Evolutionary conservation across 495 filamentous ascomycete species (phyloP).

Genomic region (Chaetomium cochliodes): DNA sequence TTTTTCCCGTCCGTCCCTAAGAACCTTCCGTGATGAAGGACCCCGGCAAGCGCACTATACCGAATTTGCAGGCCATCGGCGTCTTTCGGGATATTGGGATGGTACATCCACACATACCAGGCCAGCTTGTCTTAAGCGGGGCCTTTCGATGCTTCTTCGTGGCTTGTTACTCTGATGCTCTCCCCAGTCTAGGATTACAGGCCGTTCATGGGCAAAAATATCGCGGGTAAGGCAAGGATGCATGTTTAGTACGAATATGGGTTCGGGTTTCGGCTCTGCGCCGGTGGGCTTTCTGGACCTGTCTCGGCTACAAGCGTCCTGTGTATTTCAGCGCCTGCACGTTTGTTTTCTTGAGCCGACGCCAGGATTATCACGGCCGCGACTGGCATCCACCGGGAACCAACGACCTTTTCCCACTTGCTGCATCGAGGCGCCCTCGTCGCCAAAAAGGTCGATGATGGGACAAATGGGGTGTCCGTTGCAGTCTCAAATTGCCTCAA

Average conservation of each 20-base stretch:
- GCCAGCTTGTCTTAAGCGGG: too few relatives aligned
- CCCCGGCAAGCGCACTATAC: neutral
- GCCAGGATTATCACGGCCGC: too few relatives aligned
- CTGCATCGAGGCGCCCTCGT: neutral
- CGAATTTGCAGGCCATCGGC: neutral
- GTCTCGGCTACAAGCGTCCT: neutral
- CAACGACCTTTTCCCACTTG: neutral
- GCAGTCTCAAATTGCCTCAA: too few relatives aligned
- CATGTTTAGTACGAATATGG: neutral
- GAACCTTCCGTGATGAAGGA: slow-evolving; percentile 52
- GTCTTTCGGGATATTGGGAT: too few relatives aligned
- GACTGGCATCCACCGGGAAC: neutral
- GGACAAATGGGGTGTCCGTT: neutral
- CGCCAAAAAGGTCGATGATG: neutral
- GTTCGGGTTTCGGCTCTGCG: neutral
- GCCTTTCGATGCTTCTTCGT: too few relatives aligned
- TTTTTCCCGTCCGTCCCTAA: slow-evolving; percentile 83
- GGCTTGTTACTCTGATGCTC: too few relatives aligned
- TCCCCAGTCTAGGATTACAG: too few relatives aligned
- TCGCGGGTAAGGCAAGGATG: too few relatives aligned
- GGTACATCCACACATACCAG: too few relatives aligned
- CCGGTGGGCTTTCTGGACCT: neutral
- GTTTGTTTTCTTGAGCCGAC: neutral
- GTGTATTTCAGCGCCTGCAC: neutral
- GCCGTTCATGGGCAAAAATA: too few relatives aligned